Base-by-base conservation (phyloP, 345 rosid species). In the Aurinia saxatilis region DNA sequence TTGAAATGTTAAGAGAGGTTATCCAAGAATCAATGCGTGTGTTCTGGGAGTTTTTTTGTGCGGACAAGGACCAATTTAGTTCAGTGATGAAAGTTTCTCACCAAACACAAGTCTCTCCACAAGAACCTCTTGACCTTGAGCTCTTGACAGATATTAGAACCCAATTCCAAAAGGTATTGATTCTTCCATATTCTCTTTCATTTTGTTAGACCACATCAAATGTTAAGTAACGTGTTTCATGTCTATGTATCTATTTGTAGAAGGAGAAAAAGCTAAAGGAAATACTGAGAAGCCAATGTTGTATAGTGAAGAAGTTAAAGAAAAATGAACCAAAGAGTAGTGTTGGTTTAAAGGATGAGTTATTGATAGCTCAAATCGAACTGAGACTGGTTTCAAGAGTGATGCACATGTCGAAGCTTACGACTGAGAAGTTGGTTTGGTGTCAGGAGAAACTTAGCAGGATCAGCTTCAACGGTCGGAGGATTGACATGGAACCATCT, bases 181-280 rank as follows among this genome's bases (percentile, higher is more conserved):
- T 7, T 5, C 11, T 11, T 47, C 52, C 6, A 12, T 7, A 0
- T 31, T 11, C 12, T 7, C 10, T 15, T 31, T 25, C 18, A 13
- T 21, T 35, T 60, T 39, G 19, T 29, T 36, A 7, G 5, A 47
- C 15, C 34, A 18, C 17, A 54, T 47, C 30, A 45, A 54, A 49
- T 8, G 5, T 34, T 36, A 70, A 54, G 57, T n/a, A 62, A 23
- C 4, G 5, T 73, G 7, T 29, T 36, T 21, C 15, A 48, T 23
- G 39, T n/a, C n/a, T 21, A 38, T 14, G 8, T 44, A 14, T 31
- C 31, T 16, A 10, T 35, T 21, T 45, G 41, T 47, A 93, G 99
- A 85, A 82, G 73, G 95, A 77, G 71, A 81, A 67, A 68, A 84
- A 71, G 77, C 74, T 93, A 14, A 85, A 90, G 71, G 97, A 90